Base-by-base conservation (phyloP, 73 alveolate species). In the Paramecium biaurelia region DNA sequence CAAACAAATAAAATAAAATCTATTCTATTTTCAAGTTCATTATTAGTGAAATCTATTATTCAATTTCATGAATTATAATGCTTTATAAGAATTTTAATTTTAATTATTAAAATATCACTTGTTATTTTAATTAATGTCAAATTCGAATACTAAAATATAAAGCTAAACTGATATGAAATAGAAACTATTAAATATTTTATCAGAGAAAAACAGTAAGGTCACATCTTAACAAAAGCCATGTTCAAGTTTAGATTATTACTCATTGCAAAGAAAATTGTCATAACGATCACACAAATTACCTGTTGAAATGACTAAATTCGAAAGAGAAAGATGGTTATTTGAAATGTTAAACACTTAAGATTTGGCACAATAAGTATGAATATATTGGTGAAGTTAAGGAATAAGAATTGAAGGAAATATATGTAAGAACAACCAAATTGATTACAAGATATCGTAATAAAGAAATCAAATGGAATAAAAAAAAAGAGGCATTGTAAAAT, bases 141-240 rank as follows among this genome's bases (percentile, higher is more conserved):
- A 63, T 63, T 63, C 84, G 68, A 53, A 53, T 53, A 53, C 68
- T 53, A 53, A 63, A 63, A 63, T 63, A 32, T 30, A 63, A 63
- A 63, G 84, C 84, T 63, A 79, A 45, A 79, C 90, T 24, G 90
- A 79, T 42, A 79, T 79, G 90, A 79, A 79, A 79, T 79, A 79
- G 56, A 79, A 79, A 79, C 74, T 79, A 28, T 47, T 79, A 47
- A 79, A 47, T 45, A 79, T 79, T 24, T 79, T 79, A 79, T 79
- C 90, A 24, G 90, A 79, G 72, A 79, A 79, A 20, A 79, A 79
- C 23, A 79, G 43, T 45, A 38, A 45, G 30, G 56, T 42, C 32
- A 34, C 74, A 34, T 38, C 47, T 23, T 63, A 79, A 21, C 32
- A 43, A 23, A 79, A 79, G 28, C 90, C 90, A 79, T 79, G 90